Percentiles rank a stretch among this genome's conserved stretches.
Evolutionary conservation across 2,329 filamentous ascomycete genomes (phyloP).

Genomic region (Pseudocercospora fuligena): DNA sequence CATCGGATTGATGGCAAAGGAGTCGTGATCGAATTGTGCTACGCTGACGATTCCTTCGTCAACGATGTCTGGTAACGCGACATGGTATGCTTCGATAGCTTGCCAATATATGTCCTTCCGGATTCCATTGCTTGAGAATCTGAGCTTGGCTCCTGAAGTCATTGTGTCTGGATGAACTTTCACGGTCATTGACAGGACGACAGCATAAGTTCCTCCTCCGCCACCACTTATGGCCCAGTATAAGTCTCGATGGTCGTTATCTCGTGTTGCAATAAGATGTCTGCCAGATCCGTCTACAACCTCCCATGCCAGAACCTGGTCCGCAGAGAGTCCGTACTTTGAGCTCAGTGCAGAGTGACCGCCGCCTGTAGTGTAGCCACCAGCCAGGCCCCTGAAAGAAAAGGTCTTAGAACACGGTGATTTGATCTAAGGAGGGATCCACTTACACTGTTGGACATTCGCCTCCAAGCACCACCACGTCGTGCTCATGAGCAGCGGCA

Average conservation of each 20-base stretch:
- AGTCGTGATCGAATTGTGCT: conserved; percentile 40
- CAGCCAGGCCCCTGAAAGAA: not conserved
- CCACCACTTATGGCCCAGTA: conserved; percentile 59
- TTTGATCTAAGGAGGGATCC: not conserved
- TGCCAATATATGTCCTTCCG: conserved; percentile 9
- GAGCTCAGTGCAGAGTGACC: not conserved
- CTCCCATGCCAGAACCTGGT: conserved; percentile 31
- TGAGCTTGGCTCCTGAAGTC: conserved; percentile 31
- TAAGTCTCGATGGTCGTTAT: conserved; percentile 53
- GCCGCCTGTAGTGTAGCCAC: not conserved
- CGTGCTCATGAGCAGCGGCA: conserved; percentile 48
- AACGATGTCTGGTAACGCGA: conserved; percentile 30
- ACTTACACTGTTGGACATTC: conserved; percentile 53
- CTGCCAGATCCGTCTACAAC: conserved; percentile 31
- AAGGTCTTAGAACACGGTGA: not conserved
- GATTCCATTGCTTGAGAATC: conserved; percentile 29
- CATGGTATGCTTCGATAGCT: conserved; percentile 33
- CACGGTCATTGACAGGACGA: conserved; percentile 28
- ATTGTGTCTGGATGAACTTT: conserved; percentile 29
- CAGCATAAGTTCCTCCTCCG: conserved; percentile 54
- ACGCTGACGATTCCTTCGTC: conserved; percentile 34
- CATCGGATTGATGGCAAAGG: conserved; percentile 20
- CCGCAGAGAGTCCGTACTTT: conserved; percentile 30
- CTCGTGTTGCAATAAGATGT: conserved; percentile 38
- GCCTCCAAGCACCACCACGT: conserved; percentile 60